Evolutionary conservation across 148 eudicot genomes (phyloP).

Genomic region (Chenopodium suecicum): DNA sequence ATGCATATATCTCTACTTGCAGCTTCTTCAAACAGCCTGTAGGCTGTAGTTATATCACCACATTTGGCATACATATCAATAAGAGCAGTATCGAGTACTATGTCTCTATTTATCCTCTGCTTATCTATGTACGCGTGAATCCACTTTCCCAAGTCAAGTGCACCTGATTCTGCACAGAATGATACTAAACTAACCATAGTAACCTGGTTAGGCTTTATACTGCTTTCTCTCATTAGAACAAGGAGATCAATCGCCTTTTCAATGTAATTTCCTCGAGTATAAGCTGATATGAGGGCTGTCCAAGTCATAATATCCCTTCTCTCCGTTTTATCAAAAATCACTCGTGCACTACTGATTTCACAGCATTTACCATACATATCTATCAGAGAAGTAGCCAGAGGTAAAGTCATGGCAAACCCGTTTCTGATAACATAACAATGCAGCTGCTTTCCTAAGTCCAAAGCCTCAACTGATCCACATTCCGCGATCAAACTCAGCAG

Average conservation of each 20-base stretch:
- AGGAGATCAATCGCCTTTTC: conserved; percentile 31
- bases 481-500: conserved; percentile 48
- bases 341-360: conserved; percentile 12
- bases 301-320: conserved; percentile 34
- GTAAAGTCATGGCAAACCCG: conserved; percentile 28
- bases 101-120: conserved; percentile 26
- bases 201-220: conserved; percentile 32
- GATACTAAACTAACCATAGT: conserved; percentile 39
- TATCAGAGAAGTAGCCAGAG: conserved; percentile 34
- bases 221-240: conserved; percentile 24
- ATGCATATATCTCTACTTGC: conserved; percentile 26
- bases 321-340: conserved; percentile 28
- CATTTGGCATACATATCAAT: conserved; percentile 43
- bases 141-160: conserved; percentile 39
- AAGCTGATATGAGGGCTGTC: conserved; percentile 35
- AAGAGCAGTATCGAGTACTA: conserved; percentile 31
- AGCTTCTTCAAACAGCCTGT: conserved; percentile 29
- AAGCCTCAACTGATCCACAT: conserved; percentile 49
- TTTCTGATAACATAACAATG: conserved; percentile 29
- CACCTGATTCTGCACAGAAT: conserved; percentile 32
- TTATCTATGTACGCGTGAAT: conserved; percentile 30
- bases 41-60: conserved; percentile 30
- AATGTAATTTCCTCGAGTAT: conserved; percentile 24
- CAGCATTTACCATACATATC: conserved; percentile 45
- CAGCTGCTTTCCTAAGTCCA: conserved; percentile 49